Percentiles rank a stretch among this genome's conserved stretches.
Conservation (phyloP, 108 stramenopile genomes). For the Parmales sp. region DNA sequence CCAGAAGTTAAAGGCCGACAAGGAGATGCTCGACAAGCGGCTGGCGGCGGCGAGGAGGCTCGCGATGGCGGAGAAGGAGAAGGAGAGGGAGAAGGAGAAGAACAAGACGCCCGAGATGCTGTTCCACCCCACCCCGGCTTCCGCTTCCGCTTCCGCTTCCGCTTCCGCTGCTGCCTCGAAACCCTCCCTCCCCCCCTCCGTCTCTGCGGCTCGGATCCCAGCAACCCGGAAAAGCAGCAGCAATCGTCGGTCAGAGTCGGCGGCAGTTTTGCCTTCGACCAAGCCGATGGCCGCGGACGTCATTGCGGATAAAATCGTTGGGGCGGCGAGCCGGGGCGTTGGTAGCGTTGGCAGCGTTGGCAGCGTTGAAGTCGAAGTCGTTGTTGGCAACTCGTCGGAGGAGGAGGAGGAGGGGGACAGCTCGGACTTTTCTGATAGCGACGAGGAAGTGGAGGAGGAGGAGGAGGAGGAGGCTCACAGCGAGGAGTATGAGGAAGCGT, state of each 20-base stretch:
- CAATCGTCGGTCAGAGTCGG: not conserved
- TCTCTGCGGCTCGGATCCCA: not conserved
- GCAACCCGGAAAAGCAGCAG: not conserved
- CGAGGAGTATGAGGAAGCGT: not conserved
- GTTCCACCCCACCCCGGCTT: not conserved
- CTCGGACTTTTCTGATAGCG: not conserved
- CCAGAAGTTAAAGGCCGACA: not conserved
- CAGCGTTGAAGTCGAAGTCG: not conserved
- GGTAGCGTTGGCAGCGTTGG: not conserved
- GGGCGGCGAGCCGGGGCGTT: not conserved
- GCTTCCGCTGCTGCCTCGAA: not conserved
- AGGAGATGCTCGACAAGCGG: slow-evolving; percentile 10
- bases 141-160: no score
- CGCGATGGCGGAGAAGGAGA: not conserved
- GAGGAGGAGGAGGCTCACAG: not conserved
- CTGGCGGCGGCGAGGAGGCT: not conserved
- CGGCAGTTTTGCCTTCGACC: not conserved
- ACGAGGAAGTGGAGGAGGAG: slow-evolving; percentile 5
- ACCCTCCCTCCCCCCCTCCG: not conserved
- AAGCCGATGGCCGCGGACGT: not conserved
- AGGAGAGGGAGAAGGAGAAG: not conserved
- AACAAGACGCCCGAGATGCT: not conserved
- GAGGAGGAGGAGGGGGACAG: slow-evolving; percentile 10
- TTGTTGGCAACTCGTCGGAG: not conserved
- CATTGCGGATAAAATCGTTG: not conserved